Percentiles rank a stretch among this genome's conserved stretches.
Evolutionary conservation across 176 grass and related monocot species (phyloP).

Genomic region (Puya raimondii): DNA sequence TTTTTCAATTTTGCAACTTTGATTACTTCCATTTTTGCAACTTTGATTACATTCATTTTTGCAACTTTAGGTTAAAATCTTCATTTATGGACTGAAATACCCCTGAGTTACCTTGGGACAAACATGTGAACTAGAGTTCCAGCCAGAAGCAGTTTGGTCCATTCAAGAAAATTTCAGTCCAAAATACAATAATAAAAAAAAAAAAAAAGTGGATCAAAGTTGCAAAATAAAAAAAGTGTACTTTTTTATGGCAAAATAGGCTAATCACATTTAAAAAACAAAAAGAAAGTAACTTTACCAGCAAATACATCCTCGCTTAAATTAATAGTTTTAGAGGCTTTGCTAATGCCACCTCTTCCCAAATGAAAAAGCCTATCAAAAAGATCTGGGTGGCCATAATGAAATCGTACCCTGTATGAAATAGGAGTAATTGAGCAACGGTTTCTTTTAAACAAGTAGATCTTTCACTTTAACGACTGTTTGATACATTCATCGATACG

Average conservation of each 20-base stretch:
- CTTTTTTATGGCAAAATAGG: too few relatives aligned
- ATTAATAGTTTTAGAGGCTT: constrained; percentile 98
- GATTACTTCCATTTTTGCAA: too few relatives aligned
- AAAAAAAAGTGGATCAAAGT: neutral
- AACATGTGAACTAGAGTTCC: too few relatives aligned
- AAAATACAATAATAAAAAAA: neutral
- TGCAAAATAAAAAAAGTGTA: too few relatives aligned
- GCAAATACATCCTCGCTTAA: constrained; percentile 95
- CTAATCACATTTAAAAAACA: constrained; percentile 1
- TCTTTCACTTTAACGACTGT: neutral
- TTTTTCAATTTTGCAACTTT: too few relatives aligned
- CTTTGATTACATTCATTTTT: too few relatives aligned
- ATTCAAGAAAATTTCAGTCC: too few relatives aligned
- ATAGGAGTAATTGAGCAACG: neutral
- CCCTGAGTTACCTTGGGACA: too few relatives aligned
- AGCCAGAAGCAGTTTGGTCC: too few relatives aligned
- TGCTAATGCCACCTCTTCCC: constrained; percentile 88
- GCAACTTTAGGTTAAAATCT: too few relatives aligned
- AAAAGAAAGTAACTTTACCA: constrained; percentile 37
- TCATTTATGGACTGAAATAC: too few relatives aligned
- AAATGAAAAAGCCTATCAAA: constrained; percentile 92
- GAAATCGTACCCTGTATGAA: constrained; percentile 68
- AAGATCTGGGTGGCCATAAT: constrained; percentile 95
- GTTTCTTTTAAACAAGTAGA: neutral
- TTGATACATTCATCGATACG: constrained; percentile 7